These are phyloP conservation scores for Carex cristatella DNA, from an alignment of 176 grass and related monocot species.

Conservation along the genomic window DNA sequence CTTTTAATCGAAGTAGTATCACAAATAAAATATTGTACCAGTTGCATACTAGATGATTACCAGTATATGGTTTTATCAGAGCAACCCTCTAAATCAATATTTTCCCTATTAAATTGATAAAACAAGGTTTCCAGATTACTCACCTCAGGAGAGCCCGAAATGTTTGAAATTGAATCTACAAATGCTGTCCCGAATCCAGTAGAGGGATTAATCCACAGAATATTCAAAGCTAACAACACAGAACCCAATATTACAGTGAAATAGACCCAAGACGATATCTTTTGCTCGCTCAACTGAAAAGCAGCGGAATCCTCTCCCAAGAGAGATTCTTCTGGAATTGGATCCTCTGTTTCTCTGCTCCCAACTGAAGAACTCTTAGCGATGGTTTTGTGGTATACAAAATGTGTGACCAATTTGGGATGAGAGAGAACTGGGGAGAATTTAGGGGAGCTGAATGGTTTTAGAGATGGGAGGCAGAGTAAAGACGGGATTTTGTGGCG, in stretches of 20 bases:
- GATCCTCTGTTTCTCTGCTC: conserved; percentile 22
- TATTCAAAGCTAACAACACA: conserved; percentile 61
- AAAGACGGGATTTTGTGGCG: conserved; percentile 10
- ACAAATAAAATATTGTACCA: background rate
- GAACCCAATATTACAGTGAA: conserved; percentile 54
- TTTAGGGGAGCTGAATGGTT: background rate
- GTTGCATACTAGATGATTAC: background rate
- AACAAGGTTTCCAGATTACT: background rate
- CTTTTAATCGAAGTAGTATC: background rate
- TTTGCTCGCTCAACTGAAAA: conserved; percentile 65
- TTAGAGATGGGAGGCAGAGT: background rate
- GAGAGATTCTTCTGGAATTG: conserved; percentile 4
- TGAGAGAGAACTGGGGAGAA: background rate
- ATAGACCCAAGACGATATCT: conserved; percentile 68
- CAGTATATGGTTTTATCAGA: background rate
- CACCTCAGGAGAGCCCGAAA: conserved; percentile 83
- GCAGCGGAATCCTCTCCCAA: conserved; percentile 72
- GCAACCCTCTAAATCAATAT: background rate
- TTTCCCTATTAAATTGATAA: background rate
- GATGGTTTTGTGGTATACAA: background rate
- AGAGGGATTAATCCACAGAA: conserved; percentile 65
- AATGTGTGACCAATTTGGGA: background rate
- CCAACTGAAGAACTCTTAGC: conserved; percentile 31
- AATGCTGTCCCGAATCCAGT: conserved; percentile 64
- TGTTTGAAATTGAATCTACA: conserved; percentile 53